A percentile compares a stretch with the other conserved stretches of the same genome.
Conservation (phyloP, 306 rosid genomes). For the Elaeagnus macrophylla region DNA sequence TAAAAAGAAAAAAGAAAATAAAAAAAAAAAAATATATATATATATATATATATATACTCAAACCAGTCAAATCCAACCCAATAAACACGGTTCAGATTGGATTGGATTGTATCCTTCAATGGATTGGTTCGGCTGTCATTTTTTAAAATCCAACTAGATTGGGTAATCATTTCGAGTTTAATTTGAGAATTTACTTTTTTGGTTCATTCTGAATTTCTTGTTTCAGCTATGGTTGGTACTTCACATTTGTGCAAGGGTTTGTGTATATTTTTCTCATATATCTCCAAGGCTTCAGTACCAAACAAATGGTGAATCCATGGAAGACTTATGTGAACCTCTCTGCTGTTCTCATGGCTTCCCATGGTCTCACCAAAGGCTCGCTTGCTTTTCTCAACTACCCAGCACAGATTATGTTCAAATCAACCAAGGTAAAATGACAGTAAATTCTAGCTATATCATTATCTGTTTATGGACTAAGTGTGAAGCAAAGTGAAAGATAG, state of each 20-base stretch:
- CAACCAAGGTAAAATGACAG: slow-evolving; percentile 64
- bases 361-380: slow-evolving; percentile 95
- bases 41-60: too few relatives aligned
- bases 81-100: too few relatives aligned
- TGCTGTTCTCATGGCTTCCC: slow-evolving; percentile 90
- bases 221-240: slow-evolving; percentile 98
- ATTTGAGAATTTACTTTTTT: slow-evolving; percentile 11
- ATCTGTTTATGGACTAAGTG: not conserved
- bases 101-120: not conserved
- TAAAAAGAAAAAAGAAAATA: too few relatives aligned
- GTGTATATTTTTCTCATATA: slow-evolving; percentile 79
- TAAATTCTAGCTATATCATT: slow-evolving; percentile 10
- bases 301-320: slow-evolving; percentile 99
- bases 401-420: slow-evolving; percentile 98
- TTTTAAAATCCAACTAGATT: too few relatives aligned
- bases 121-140: too few relatives aligned
- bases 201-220: slow-evolving; percentile 13
- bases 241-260: slow-evolving; percentile 93
- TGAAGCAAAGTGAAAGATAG: too few relatives aligned
- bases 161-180: not conserved
- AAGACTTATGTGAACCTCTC: slow-evolving; percentile 93
- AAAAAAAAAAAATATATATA: too few relatives aligned
- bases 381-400: slow-evolving; percentile 95
- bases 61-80: too few relatives aligned
- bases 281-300: slow-evolving; percentile 85